Percentiles rank a stretch among this genome's conserved stretches.
Conservation (phyloP, 1,139 yeast genomes). For the Debaryomyces udenii region DNA sequence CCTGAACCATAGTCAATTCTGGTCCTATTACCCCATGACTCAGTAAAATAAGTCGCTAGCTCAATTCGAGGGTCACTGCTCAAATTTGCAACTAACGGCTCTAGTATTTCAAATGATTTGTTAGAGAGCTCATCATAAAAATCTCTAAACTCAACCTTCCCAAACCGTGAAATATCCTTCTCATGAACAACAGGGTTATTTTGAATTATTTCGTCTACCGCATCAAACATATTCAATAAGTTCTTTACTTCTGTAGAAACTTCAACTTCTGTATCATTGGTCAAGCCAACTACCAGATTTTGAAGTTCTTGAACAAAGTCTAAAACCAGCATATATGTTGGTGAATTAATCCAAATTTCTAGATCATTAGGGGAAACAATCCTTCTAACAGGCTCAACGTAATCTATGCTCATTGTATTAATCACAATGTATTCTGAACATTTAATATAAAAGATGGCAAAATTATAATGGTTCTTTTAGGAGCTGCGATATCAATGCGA, state of each 20-base stretch:
- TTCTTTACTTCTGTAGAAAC: conserved; percentile 33
- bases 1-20: conserved; percentile 98
- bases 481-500: conserved; percentile 1
- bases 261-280: conserved; percentile 47
- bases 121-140: conserved; percentile 70
- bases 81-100: conserved; percentile 22
- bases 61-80: conserved; percentile 34
- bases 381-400: conserved; percentile 50
- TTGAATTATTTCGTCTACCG: conserved; percentile 48
- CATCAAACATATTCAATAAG: conserved; percentile 45
- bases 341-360: conserved; percentile 59
- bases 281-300: conserved; percentile 66
- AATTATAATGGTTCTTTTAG: background rate
- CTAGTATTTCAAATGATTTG: conserved; percentile 29
- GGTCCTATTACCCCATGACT: conserved; percentile 82
- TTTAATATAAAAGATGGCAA: conserved; percentile 4
- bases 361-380: conserved; percentile 65
- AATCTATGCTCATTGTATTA: conserved; percentile 6
- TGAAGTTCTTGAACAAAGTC: conserved; percentile 63
- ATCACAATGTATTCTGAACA: background rate
- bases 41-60: conserved; percentile 55
- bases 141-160: conserved; percentile 84
- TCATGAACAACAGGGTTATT: conserved; percentile 70
- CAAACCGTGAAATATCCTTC: conserved; percentile 77
- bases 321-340: conserved; percentile 53